Conservation (phyloP, 345 rosid genomes). For the Clarkia xantiana region DNA sequence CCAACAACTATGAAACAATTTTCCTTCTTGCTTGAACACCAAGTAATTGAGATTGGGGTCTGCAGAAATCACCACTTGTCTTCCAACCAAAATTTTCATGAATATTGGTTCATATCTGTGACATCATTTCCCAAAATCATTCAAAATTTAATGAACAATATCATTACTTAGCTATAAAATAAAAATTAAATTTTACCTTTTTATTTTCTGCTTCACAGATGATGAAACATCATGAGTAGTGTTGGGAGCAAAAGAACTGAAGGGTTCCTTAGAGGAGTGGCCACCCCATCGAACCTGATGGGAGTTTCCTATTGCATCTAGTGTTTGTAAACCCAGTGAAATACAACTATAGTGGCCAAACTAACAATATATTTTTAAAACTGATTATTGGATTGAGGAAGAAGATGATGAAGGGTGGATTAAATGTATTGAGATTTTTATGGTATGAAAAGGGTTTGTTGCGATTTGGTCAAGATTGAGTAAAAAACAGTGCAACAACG, state of each 20-base stretch:
- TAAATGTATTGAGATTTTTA: too few relatives aligned
- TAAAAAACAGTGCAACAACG: slow-evolving; percentile 5
- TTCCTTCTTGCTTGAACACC: slow-evolving; percentile 87
- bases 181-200: slow-evolving; percentile 21
- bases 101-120: slow-evolving; percentile 78
- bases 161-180: neutral
- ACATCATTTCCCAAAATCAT: slow-evolving; percentile 1
- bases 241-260: slow-evolving; percentile 59
- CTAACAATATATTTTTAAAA: slow-evolving; percentile 30
- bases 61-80: slow-evolving; percentile 64
- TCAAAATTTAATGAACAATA: neutral
- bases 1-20: slow-evolving; percentile 82
- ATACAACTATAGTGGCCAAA: slow-evolving; percentile 28
- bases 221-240: slow-evolving; percentile 46
- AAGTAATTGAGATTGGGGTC: slow-evolving; percentile 79
- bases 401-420: neutral
- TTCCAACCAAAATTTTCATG: slow-evolving; percentile 72
- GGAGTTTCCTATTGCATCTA: slow-evolving; percentile 70
- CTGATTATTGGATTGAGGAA: neutral
- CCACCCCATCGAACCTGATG: slow-evolving; percentile 91
- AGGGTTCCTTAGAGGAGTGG: slow-evolving; percentile 75
- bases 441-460: neutral
- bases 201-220: slow-evolving; percentile 51
- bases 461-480: neutral
- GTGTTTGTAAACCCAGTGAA: slow-evolving; percentile 59